These are phyloP conservation scores for Diaporthe ampelina DNA, from an alignment of 2,329 filamentous ascomycete genomes.

Conservation along the genomic window DNA sequence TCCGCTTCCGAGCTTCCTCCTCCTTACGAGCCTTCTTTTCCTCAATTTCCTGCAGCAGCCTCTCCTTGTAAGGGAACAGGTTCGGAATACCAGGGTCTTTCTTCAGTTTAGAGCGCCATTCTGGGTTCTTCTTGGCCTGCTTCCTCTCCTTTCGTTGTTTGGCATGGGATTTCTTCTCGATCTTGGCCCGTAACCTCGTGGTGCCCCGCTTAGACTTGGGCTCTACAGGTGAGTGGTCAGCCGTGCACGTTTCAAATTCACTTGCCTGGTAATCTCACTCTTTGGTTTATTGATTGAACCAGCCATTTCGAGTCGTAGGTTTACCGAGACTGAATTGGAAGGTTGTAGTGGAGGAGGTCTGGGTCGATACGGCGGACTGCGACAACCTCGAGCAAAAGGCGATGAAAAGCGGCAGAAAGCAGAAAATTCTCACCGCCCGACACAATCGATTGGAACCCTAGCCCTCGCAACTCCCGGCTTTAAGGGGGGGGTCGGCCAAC, in stretches of 20 bases:
- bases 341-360: neutral
- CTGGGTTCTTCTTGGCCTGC: slow-evolving; percentile 93
- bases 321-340: neutral
- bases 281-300: slow-evolving; percentile 69
- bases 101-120: slow-evolving; percentile 96
- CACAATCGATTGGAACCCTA: slow-evolving; percentile 36
- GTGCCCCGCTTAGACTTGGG: slow-evolving; percentile 94
- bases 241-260: neutral
- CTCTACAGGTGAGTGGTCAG: slow-evolving; percentile 66
- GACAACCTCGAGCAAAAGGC: slow-evolving; percentile 32
- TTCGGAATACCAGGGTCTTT: slow-evolving; percentile 99
- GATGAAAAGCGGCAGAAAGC: slow-evolving; percentile 39
- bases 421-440: slow-evolving; percentile 36
- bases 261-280: slow-evolving; percentile 55
- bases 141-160: slow-evolving; percentile 95
- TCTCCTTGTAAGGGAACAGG: slow-evolving; percentile 97
- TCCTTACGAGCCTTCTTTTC: slow-evolving; percentile 85
- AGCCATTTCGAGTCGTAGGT: slow-evolving; percentile 57
- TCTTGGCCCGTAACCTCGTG: slow-evolving; percentile 93
- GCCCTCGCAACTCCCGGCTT: neutral
- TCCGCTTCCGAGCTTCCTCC: slow-evolving; percentile 80
- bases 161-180: slow-evolving; percentile 89
- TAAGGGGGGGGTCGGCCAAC: neutral
- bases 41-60: slow-evolving; percentile 93
- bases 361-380: neutral